Base-by-base conservation (phyloP, 2,329 filamentous ascomycete species). In the Fusarium newnesense region DNA sequence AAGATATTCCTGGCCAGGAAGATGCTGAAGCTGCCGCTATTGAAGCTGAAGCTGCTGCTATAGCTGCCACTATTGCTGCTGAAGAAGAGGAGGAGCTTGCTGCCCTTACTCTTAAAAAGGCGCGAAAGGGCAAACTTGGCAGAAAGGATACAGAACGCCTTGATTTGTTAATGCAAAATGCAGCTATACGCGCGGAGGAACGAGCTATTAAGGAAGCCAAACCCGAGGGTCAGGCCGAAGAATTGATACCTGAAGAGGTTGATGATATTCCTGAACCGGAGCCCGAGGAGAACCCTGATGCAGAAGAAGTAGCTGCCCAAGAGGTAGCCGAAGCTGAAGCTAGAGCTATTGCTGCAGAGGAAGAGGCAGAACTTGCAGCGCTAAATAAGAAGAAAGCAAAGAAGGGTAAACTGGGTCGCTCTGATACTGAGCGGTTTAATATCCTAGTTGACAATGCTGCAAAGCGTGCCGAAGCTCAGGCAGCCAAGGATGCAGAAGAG, bases 341-440 rank as follows among this genome's bases (percentile, higher is more conserved):
- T 36, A 76, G 75, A 16, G 76, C 78, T 58, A 74, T 74, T 16
- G 66, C 63, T 19, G 65, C 47, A 34, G 65, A 68, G n/a, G 76
- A 69, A 64, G 76, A 81, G 57, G 74, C 76, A 28, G 81, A 84
- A 46, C 76, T 83, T 21, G 80, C 77, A n/a, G 76, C 77, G 3
- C 75, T 85, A 9, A 84, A 82, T 43, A 81, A 83, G 39, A 87
- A 86, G 76, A 87, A 75, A 46, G 70, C 64, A 7, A 77, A 59
- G 44, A 76, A 67, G 49, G 75, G 75, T 26, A 77, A 67, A 50
- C 46, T 77, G 9, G 76, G 76, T 5, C 73, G 73, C 24, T 77
- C 76, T 42, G 76, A 77, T 60, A 75, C 74, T 9, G 76, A 77
- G 34, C 62, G 74, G 11, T 73, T 71, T 12, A 70, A 71, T 12